Conservation (phyloP, 2,329 filamentous ascomycete species). For the Fonsecaea pedrosoi region DNA sequence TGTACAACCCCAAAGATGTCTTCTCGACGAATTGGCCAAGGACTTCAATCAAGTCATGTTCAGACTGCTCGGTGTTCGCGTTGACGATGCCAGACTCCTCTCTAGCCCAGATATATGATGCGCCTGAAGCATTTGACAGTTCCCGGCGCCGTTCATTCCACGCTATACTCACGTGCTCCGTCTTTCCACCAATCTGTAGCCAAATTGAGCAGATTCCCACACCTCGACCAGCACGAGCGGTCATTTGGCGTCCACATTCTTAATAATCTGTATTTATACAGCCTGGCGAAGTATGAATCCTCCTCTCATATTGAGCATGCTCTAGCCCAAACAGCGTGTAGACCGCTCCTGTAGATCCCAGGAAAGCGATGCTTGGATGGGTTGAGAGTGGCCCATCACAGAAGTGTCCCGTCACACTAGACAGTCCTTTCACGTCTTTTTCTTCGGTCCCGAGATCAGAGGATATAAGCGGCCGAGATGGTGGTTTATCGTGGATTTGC, state of each 20-base stretch:
- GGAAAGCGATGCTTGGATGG: background rate
- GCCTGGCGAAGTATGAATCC: background rate
- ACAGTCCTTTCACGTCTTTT: constrained; percentile 59
- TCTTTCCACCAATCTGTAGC: background rate
- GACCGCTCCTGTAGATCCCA: background rate
- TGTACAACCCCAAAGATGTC: too few relatives aligned
- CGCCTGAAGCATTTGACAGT: background rate
- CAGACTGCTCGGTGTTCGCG: background rate
- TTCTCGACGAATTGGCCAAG: too few relatives aligned
- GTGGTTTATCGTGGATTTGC: constrained; percentile 84
- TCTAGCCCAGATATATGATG: background rate
- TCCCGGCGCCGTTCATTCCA: background rate
- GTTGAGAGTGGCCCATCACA: background rate
- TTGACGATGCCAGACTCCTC: background rate
- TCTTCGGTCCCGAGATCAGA: constrained; percentile 73
- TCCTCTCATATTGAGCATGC: background rate
- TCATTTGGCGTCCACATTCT: background rate
- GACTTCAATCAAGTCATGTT: background rate
- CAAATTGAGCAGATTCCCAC: background rate
- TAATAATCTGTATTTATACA: background rate
- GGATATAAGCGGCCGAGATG: constrained; percentile 80
- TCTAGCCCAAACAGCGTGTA: background rate
- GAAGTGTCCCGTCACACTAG: background rate
- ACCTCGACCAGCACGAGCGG: background rate
- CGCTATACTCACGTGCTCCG: background rate